phyloP scores from a whole-genome alignment of 2,329 filamentous ascomycete genomes.

The Corinectria fuckeliana region DNA sequence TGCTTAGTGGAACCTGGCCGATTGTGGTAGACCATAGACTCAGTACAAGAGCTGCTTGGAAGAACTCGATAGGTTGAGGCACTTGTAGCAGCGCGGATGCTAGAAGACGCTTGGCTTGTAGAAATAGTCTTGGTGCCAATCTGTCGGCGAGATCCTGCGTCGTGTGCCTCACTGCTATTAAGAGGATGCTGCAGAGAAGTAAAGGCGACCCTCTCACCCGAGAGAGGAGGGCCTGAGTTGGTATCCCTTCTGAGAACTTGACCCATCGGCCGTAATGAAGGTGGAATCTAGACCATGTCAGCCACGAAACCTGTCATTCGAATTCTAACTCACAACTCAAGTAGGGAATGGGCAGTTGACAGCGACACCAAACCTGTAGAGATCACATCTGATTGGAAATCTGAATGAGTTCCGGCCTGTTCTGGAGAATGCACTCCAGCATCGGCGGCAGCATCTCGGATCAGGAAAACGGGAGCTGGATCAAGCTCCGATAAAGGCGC shows the following conservation, averaged over 20 bases:
- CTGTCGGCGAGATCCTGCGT: conserved; percentile 31
- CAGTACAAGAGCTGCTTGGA: conserved; percentile 34
- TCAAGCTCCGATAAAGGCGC: conserved; percentile 1
- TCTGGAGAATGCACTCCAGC: conserved; percentile 31
- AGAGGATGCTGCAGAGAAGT: conserved; percentile 34
- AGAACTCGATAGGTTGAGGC: conserved; percentile 30
- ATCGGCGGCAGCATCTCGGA: conserved; percentile 37
- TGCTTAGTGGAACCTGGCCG: conserved; percentile 35
- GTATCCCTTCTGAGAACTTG: conserved; percentile 26
- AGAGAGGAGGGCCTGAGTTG: conserved; percentile 17
- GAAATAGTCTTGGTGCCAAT: conserved; percentile 32
- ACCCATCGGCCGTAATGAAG: conserved; percentile 39
- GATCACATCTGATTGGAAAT: conserved; percentile 24
- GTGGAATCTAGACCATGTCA: conserved; percentile 30
- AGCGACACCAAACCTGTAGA: conserved; percentile 28
- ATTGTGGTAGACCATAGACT: conserved; percentile 40
- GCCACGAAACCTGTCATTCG: neutral
- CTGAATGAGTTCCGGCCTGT: neutral
- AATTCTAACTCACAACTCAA: conserved; percentile 27
- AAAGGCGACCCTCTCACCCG: conserved; percentile 25
- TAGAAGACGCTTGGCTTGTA: conserved; percentile 32
- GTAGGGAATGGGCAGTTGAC: conserved; percentile 25
- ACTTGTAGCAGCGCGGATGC: conserved; percentile 22
- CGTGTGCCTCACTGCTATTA: conserved; percentile 37
- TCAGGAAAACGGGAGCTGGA: conserved; percentile 35